These are phyloP conservation scores for Thielaviopsis euricoi DNA, from an alignment of 2,329 filamentous ascomycete genomes.

Conservation along the genomic window DNA sequence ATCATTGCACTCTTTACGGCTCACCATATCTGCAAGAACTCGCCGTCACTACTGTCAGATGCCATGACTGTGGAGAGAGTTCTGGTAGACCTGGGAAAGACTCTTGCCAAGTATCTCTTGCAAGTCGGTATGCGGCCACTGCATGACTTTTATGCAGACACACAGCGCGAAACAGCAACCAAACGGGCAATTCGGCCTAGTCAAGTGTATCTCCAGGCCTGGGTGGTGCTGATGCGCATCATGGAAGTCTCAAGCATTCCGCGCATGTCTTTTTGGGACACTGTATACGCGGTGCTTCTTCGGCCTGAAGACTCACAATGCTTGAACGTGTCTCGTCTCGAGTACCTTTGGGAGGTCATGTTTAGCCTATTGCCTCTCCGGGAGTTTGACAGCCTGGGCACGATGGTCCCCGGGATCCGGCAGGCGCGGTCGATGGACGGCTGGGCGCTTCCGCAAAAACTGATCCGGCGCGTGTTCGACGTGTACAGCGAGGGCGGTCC, in stretches of 20 bases:
- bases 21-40: slow-evolving; percentile 23
- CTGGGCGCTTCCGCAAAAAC: slow-evolving; percentile 41
- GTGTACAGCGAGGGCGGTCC: slow-evolving; percentile 38
- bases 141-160: slow-evolving; percentile 28
- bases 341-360: slow-evolving; percentile 39
- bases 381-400: slow-evolving; percentile 40
- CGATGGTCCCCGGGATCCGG: slow-evolving; percentile 23
- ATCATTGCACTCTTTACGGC: slow-evolving; percentile 19
- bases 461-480: slow-evolving; percentile 40
- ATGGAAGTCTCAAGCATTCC: slow-evolving; percentile 34
- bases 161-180: slow-evolving; percentile 28
- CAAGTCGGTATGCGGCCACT: slow-evolving; percentile 27
- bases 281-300: slow-evolving; percentile 29
- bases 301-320: slow-evolving; percentile 19
- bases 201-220: slow-evolving; percentile 31
- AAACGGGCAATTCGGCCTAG: slow-evolving; percentile 36
- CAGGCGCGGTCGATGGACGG: slow-evolving; percentile 28
- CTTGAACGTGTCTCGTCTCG: slow-evolving; percentile 29
- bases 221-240: slow-evolving; percentile 40
- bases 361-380: slow-evolving; percentile 44
- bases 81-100: slow-evolving; percentile 26
- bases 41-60: slow-evolving; percentile 18
- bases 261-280: slow-evolving; percentile 43
- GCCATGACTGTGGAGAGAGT: slow-evolving; percentile 31
- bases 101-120: slow-evolving; percentile 25